These are phyloP conservation scores for Zygosaccharomyces gambellarensis DNA, from an alignment of 805 yeast genomes.

Conservation along the genomic window DNA sequence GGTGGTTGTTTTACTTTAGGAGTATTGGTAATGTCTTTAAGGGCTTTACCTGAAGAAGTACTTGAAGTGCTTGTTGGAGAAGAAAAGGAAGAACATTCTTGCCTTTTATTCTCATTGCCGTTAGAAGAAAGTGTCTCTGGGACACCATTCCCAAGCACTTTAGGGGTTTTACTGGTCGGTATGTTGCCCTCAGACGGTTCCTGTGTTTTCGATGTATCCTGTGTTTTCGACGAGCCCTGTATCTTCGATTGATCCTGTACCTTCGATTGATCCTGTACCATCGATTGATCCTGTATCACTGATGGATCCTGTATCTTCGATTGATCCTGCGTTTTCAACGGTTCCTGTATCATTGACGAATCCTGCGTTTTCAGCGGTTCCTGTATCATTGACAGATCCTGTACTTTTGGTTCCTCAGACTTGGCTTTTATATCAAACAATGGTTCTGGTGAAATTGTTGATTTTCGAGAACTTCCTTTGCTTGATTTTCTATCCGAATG, in stretches of 20 bases:
- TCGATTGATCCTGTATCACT: too few species aligned
- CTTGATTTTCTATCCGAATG: slow-evolving; percentile 10
- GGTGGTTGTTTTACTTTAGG: slow-evolving; percentile 10
- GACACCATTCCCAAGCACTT: neutral
- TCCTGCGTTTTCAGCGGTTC: too few species aligned
- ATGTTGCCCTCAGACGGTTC: neutral
- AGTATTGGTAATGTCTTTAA: slow-evolving; percentile 21
- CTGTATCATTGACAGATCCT: neutral
- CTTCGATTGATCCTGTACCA: too few species aligned
- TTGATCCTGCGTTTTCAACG: too few species aligned
- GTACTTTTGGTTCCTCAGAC: neutral
- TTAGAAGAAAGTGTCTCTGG: neutral
- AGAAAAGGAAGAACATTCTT: neutral
- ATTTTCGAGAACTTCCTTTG: slow-evolving; percentile 3
- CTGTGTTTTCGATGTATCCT: neutral
- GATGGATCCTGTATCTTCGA: too few species aligned
- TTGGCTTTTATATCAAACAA: neutral
- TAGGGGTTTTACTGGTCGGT: neutral
- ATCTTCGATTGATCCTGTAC: too few species aligned
- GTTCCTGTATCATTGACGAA: too few species aligned
- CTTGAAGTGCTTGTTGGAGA: neutral
- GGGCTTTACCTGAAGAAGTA: neutral
- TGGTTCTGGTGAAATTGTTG: slow-evolving; percentile 3
- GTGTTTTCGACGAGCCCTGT: too few species aligned
- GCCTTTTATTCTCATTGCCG: neutral